phyloP scores from a whole-genome alignment of 2,329 filamentous ascomycete species.

The Xylaria sp. region DNA sequence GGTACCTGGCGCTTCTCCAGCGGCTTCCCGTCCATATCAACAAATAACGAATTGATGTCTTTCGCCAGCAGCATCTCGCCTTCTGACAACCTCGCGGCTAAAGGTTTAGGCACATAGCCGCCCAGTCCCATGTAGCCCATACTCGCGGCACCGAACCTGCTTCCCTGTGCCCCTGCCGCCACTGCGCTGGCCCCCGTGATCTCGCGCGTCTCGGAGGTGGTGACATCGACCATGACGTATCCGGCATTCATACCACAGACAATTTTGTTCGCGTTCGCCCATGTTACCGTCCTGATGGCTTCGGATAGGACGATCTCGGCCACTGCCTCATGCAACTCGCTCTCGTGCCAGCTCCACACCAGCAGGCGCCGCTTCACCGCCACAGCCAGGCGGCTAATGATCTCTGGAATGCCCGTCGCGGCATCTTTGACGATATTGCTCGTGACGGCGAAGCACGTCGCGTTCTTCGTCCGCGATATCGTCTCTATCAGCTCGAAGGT shows the following conservation, averaged over 20 bases:
- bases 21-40: conserved; percentile 80
- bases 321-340: conserved; percentile 76
- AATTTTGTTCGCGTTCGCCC: conserved; percentile 84
- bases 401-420: conserved; percentile 84
- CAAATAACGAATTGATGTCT: conserved; percentile 93
- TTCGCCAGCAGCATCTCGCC: conserved; percentile 93
- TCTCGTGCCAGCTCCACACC: conserved; percentile 95
- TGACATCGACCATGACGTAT: conserved; percentile 86
- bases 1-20: conserved; percentile 87
- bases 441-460: conserved; percentile 87
- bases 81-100: conserved; percentile 80
- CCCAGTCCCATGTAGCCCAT: conserved; percentile 98
- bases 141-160: conserved; percentile 80
- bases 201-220: conserved; percentile 73
- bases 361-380: conserved; percentile 89
- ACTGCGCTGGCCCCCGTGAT: conserved; percentile 77
- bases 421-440: conserved; percentile 93
- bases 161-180: conserved; percentile 62
- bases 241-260: conserved; percentile 90
- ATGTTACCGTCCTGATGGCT: conserved; percentile 84
- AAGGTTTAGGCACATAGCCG: conserved; percentile 85
- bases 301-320: conserved; percentile 79
- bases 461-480: conserved; percentile 82
- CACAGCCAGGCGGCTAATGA: conserved; percentile 88
- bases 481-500: conserved; percentile 81